phyloP scores from a whole-genome alignment of 768 basidiomycete genomes.

The Nidula microcarpa region DNA sequence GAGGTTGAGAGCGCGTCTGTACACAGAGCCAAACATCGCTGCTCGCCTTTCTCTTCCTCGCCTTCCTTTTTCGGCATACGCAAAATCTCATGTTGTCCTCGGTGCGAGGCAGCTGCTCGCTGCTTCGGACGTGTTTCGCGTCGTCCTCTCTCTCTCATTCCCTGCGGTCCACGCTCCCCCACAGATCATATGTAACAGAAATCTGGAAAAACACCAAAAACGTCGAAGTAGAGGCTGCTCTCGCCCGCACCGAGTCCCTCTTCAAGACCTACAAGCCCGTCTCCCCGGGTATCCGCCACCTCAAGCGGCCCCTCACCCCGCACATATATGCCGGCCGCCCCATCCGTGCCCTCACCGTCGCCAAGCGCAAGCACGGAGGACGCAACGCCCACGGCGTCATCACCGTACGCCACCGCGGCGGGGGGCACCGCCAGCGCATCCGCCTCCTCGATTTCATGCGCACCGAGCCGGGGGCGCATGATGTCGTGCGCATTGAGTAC shows the following conservation, averaged over 20 bases:
- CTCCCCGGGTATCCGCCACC: conserved; percentile 82
- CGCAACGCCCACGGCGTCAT: conserved; percentile 81
- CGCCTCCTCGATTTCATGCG: conserved; percentile 86
- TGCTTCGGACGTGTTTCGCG: conserved; percentile 33
- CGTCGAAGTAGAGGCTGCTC: conserved; percentile 33
- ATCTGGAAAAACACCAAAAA: conserved; percentile 32
- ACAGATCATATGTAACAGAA: conserved; percentile 33
- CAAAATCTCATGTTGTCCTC: conserved; percentile 36
- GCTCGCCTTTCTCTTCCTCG: not conserved
- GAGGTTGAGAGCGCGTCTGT: no score
- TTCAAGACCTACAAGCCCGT: conserved; percentile 92
- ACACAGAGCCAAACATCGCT: not conserved
- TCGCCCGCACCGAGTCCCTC: conserved; percentile 49
- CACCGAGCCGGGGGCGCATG: conserved; percentile 73
- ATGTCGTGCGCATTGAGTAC: conserved; percentile 94
- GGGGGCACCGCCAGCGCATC: conserved; percentile 86
- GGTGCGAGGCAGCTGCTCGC: conserved; percentile 34
- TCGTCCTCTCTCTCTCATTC: conserved; percentile 14
- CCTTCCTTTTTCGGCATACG: conserved; percentile 17
- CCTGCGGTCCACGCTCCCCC: conserved; percentile 10
- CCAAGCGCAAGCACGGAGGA: conserved; percentile 83
- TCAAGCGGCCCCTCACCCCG: conserved; percentile 74
- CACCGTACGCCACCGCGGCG: conserved; percentile 86
- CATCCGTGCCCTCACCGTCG: conserved; percentile 73
- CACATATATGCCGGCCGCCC: conserved; percentile 89